Conservation (phyloP, 768 basidiomycete species). For the Termitomyces sp. region DNA sequence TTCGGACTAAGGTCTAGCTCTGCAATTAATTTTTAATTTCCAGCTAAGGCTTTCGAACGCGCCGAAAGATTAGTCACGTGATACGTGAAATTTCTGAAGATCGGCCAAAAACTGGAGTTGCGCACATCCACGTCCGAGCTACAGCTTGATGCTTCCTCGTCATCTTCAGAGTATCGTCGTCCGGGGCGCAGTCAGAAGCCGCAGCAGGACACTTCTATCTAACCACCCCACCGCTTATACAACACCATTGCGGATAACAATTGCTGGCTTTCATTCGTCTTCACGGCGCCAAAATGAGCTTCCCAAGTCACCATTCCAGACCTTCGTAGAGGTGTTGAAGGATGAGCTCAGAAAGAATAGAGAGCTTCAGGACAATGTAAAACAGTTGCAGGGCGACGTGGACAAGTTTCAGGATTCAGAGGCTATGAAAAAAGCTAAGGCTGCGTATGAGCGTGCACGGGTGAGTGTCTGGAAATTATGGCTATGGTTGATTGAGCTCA, state of each 20-base stretch:
- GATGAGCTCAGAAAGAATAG: constrained; percentile 93
- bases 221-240: constrained; percentile 20
- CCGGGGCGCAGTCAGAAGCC: constrained; percentile 28
- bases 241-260: constrained; percentile 36
- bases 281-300: constrained; percentile 54
- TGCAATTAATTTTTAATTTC: no score
- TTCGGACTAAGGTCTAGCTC: not conserved
- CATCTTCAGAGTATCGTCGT: constrained; percentile 34
- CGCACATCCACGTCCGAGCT: not conserved
- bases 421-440: constrained; percentile 87
- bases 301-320: constrained; percentile 91
- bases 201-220: constrained; percentile 17
- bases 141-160: constrained; percentile 34
- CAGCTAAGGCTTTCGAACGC: no score
- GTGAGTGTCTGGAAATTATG: constrained; percentile 40
- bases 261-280: constrained; percentile 58
- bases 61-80: constrained; percentile 9
- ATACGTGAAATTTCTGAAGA: constrained; percentile 13
- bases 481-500: not conserved
- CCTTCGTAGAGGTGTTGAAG: constrained; percentile 89
- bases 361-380: constrained; percentile 94
- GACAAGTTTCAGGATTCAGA: constrained; percentile 97
- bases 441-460: constrained; percentile 90
- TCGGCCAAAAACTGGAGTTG: not conserved
- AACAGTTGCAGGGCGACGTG: constrained; percentile 96